phyloP scores from a whole-genome alignment of 2,329 filamentous ascomycete genomes.

The Pseudogymnoascus sp. region DNA sequence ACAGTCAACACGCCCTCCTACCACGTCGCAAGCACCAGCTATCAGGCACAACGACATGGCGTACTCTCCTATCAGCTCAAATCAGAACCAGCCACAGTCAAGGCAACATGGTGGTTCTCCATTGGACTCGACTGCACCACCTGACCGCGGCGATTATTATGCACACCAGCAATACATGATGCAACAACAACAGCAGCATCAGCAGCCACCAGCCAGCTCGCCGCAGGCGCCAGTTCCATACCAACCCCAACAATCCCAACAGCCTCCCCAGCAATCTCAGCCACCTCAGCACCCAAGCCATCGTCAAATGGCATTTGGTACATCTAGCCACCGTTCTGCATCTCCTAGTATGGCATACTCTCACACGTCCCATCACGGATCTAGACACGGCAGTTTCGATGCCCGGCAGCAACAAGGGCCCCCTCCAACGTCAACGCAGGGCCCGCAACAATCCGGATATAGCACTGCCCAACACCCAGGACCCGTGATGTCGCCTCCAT shows the following conservation, averaged over 20 bases:
- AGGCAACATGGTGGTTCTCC: constrained; percentile 25
- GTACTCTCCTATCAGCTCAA: constrained; percentile 27
- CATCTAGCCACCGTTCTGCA: constrained; percentile 21
- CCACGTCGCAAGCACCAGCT: constrained; percentile 19
- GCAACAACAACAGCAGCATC: constrained; percentile 19
- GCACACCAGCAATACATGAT: constrained; percentile 22
- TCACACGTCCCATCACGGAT: constrained; percentile 23
- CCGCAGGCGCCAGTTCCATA: constrained; percentile 21
- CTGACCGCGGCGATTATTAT: constrained; percentile 29
- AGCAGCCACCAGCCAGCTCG: constrained; percentile 23
- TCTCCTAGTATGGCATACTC: constrained; percentile 20
- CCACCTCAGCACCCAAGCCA: constrained; percentile 17
- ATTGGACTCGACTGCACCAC: constrained; percentile 20
- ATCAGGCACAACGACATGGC: constrained; percentile 28
- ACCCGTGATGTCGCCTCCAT: not conserved
- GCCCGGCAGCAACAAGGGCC: constrained; percentile 12
- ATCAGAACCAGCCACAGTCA: constrained; percentile 13
- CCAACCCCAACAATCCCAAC: constrained; percentile 18
- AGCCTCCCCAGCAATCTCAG: constrained; percentile 14
- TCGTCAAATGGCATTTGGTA: constrained; percentile 25
- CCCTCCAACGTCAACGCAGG: not conserved
- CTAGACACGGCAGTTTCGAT: constrained; percentile 27
- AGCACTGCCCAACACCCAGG: not conserved
- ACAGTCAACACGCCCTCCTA: constrained; percentile 23
- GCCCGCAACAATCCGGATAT: not conserved